phyloP scores from a whole-genome alignment of 2,329 filamentous ascomycete genomes.

The Xylariaceae sp. region DNA sequence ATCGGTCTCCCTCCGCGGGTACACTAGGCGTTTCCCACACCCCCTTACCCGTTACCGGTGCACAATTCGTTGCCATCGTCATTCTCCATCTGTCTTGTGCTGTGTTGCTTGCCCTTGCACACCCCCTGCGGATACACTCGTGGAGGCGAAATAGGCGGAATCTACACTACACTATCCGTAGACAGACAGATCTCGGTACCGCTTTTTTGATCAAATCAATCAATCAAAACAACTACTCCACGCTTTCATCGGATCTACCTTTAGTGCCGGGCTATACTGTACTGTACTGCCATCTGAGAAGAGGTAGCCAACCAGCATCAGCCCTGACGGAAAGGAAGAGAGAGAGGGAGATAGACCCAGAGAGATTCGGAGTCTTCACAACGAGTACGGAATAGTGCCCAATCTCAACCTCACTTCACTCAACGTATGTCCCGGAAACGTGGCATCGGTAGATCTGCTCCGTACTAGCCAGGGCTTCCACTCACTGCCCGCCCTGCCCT shows the following conservation, averaged over 20 bases:
- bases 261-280: not conserved
- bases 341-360: too few relatives aligned
- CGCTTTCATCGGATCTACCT: not conserved
- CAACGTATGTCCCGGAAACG: not conserved
- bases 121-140: not conserved
- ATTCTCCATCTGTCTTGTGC: not conserved
- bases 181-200: not conserved
- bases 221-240: not conserved
- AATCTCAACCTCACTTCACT: not conserved
- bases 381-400: too few relatives aligned
- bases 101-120: too few relatives aligned
- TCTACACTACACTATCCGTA: too few relatives aligned
- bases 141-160: not conserved
- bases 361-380: too few relatives aligned
- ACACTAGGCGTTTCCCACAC: not conserved
- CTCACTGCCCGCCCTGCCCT: not conserved
- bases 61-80: not conserved
- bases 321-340: too few relatives aligned
- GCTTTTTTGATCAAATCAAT: not conserved
- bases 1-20: not conserved
- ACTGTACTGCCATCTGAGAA: not conserved
- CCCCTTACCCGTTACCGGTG: too few relatives aligned
- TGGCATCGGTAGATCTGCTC: not conserved
- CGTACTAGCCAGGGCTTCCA: not conserved
- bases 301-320: not conserved